These are phyloP conservation scores for Rhodotorula mucilaginosa DNA, from an alignment of 1,284 basidiomycete species.

Conservation along the genomic window DNA sequence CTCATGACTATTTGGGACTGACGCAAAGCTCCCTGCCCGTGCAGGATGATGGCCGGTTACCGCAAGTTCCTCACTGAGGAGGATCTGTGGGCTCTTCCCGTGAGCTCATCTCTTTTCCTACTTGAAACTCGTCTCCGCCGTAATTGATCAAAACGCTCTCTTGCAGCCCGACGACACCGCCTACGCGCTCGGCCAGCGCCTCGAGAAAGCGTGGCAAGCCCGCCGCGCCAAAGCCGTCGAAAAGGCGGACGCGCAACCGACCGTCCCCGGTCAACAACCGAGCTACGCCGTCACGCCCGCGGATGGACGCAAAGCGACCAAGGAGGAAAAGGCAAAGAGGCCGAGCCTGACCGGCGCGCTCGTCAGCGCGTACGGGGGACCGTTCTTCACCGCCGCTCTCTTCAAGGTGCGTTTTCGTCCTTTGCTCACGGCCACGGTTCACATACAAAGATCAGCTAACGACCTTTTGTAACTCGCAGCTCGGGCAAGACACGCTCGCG, in stretches of 20 bases:
- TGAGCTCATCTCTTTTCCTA: conserved; percentile 46
- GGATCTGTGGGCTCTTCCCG: conserved; percentile 50
- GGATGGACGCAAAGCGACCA: conserved; percentile 30
- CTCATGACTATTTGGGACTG: not conserved
- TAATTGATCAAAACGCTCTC: no score
- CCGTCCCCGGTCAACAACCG: conserved; percentile 13
- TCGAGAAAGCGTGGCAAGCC: conserved; percentile 56
- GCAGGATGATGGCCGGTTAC: conserved; percentile 44
- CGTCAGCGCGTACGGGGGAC: conserved; percentile 71
- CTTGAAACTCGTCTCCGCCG: no score
- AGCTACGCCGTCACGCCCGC: conserved; percentile 18
- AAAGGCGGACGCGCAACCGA: conserved; percentile 8
- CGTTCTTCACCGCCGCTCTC: conserved; percentile 65
- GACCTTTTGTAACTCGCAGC: no score
- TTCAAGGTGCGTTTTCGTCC: conserved; percentile 41
- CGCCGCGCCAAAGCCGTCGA: conserved; percentile 22
- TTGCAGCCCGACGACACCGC: conserved; percentile 71
- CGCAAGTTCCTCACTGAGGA: conserved; percentile 48
- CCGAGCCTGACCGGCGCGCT: conserved; percentile 71
- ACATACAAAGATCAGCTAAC: no score
- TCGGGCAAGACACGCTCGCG: conserved; percentile 71
- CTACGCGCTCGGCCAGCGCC: conserved; percentile 62
- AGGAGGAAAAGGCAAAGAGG: conserved; percentile 59
- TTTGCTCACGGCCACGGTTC: no score
- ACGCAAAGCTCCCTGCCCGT: no score